Percentiles rank a stretch among this genome's conserved stretches.
These are phyloP conservation scores for Salix exigua DNA, from an alignment of 345 rosid species.

Conservation along the genomic window DNA sequence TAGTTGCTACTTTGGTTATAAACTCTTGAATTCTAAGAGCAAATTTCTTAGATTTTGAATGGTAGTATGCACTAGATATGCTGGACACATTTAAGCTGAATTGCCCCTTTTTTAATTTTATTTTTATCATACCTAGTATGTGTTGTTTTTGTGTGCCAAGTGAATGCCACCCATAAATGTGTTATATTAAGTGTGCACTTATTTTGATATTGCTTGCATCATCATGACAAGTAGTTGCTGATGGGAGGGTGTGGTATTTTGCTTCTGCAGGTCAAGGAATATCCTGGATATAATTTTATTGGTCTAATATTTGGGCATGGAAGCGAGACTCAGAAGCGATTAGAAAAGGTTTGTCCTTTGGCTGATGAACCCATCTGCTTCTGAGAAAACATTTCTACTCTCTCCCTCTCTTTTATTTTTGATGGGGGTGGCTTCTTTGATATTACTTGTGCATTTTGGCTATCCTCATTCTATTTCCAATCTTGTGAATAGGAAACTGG, in stretches of 20 bases:
- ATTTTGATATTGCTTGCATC: neutral
- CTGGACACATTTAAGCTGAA: slow-evolving; percentile 2
- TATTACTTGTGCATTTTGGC: neutral
- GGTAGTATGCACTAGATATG: neutral
- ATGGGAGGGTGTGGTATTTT: neutral
- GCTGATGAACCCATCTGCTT: slow-evolving; percentile 3
- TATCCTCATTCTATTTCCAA: neutral
- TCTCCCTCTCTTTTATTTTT: neutral
- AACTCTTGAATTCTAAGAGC: neutral
- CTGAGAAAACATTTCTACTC: neutral
- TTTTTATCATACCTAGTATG: neutral
- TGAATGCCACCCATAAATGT: neutral
- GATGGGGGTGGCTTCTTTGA: neutral
- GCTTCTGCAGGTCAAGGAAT: slow-evolving; percentile 55
- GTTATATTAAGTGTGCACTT: too few relatives aligned
- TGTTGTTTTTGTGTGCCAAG: neutral
- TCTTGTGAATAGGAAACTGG: slow-evolving; percentile 69
- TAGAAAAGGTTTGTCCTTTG: slow-evolving; percentile 64
- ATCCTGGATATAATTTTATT: slow-evolving; percentile 68
- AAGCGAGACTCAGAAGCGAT: slow-evolving; percentile 67
- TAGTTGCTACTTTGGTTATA: neutral
- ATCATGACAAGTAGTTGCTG: neutral
- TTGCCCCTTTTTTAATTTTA: neutral
- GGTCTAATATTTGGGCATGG: slow-evolving; percentile 76
- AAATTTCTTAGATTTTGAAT: slow-evolving; percentile 1